These are phyloP conservation scores for Colletotrichum shisoi DNA, from an alignment of 2,329 filamentous ascomycete genomes.

Conservation along the genomic window DNA sequence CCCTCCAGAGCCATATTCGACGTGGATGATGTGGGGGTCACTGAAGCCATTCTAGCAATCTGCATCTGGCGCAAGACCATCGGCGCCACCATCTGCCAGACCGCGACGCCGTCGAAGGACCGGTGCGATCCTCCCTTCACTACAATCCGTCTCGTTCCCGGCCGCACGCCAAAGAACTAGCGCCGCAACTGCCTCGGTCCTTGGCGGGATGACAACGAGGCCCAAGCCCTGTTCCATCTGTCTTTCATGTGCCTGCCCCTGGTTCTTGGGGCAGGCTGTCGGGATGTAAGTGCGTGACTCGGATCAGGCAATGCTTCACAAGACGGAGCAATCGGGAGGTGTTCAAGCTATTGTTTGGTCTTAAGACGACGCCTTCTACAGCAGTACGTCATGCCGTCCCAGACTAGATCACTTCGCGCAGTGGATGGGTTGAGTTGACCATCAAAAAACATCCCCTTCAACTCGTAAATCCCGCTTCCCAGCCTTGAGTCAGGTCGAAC, in stretches of 20 bases:
- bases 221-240: not conserved
- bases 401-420: too few relatives aligned
- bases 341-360: not conserved
- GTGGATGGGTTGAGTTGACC: too few relatives aligned
- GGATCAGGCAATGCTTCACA: not conserved
- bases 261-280: not conserved
- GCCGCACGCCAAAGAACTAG: too few relatives aligned
- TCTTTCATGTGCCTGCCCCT: not conserved
- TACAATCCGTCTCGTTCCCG: not conserved
- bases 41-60: not conserved
- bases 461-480: too few relatives aligned
- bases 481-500: too few relatives aligned
- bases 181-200: too few relatives aligned
- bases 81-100: conserved; percentile 2
- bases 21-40: not conserved
- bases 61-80: not conserved
- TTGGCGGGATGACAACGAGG: not conserved
- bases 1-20: not conserved
- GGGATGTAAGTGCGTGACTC: not conserved
- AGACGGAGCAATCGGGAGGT: not conserved
- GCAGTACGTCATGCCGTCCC: not conserved
- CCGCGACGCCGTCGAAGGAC: not conserved
- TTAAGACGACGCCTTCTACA: not conserved
- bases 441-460: not conserved
- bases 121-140: too few relatives aligned